Conservation (phyloP, 2,329 filamentous ascomycete species). For the Metarhizium humberi region DNA sequence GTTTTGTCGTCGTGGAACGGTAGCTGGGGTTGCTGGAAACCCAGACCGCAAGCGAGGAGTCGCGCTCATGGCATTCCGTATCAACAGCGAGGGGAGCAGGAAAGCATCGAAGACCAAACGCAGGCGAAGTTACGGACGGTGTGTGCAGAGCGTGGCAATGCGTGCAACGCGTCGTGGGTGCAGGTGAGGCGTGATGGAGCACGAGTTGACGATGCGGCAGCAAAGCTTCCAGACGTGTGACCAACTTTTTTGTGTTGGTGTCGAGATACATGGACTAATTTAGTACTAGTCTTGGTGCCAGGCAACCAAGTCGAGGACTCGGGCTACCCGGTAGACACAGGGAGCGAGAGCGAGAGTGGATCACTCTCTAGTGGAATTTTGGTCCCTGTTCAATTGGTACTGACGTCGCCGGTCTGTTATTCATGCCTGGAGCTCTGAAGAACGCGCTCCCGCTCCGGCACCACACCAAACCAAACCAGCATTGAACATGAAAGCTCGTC, state of each 20-base stretch:
- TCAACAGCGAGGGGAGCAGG: constrained; percentile 8
- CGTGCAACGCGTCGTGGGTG: neutral
- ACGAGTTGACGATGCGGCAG: neutral
- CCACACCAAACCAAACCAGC: no score
- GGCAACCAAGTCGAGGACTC: no score
- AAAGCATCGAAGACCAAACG: constrained; percentile 5
- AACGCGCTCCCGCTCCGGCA: no score
- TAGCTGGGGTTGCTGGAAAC: constrained; percentile 65
- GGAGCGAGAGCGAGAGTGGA: no score
- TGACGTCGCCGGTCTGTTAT: no score
- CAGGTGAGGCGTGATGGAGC: neutral
- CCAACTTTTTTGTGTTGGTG: neutral
- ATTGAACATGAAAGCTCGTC: no score
- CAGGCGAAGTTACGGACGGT: neutral
- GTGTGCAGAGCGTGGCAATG: neutral
- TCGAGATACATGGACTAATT: neutral
- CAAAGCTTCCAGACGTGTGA: neutral
- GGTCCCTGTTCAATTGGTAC: no score
- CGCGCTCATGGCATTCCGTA: constrained; percentile 66
- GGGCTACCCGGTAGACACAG: no score
- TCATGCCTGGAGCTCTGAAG: no score
- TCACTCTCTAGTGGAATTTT: no score
- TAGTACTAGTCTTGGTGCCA: no score
- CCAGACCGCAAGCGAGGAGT: constrained; percentile 77
- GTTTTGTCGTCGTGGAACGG: constrained; percentile 27